A percentile compares a stretch with the other conserved stretches of the same genome.
phyloP scores from a whole-genome alignment of 306 rosid genomes.

The Leucaena leucocephala region DNA sequence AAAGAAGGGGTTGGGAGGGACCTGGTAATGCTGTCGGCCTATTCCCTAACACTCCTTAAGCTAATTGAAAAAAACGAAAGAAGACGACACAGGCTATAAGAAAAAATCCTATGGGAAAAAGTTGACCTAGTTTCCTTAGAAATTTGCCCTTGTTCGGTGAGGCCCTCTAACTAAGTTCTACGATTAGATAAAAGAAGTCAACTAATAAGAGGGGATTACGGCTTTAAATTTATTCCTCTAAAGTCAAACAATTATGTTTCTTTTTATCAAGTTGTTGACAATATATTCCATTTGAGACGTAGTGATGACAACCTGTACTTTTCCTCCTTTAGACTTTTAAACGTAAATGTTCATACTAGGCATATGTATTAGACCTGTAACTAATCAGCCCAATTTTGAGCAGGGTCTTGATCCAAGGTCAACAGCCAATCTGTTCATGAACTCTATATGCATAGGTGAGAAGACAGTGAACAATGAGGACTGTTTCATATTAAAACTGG shows the following conservation, averaged over 20 bases:
- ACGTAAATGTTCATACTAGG: not conserved
- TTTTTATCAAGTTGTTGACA: not conserved
- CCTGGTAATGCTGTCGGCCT: not conserved
- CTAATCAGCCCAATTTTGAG: not conserved
- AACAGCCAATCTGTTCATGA: constrained; percentile 72
- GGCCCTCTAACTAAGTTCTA: not conserved
- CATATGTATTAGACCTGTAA: not conserved
- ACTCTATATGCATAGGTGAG: constrained; percentile 80
- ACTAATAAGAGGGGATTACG: constrained; percentile 25
- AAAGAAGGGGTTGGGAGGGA: not conserved
- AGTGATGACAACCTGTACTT: not conserved
- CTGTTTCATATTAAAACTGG: constrained; percentile 77
- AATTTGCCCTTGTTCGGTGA: not conserved
- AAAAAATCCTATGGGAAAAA: not conserved
- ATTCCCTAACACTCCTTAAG: not conserved
- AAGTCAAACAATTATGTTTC: constrained; percentile 33
- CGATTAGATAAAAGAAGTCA: constrained; percentile 35
- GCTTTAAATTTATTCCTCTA: constrained; percentile 14
- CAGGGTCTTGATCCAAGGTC: constrained; percentile 96
- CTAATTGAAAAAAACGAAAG: not conserved
- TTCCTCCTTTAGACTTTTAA: constrained; percentile 1
- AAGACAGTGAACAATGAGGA: constrained; percentile 69
- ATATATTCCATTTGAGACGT: not conserved
- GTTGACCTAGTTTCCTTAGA: constrained; percentile 7
- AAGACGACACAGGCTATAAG: not conserved